Conservation (phyloP, 306 rosid species). For the Ormosia emarginata region DNA sequence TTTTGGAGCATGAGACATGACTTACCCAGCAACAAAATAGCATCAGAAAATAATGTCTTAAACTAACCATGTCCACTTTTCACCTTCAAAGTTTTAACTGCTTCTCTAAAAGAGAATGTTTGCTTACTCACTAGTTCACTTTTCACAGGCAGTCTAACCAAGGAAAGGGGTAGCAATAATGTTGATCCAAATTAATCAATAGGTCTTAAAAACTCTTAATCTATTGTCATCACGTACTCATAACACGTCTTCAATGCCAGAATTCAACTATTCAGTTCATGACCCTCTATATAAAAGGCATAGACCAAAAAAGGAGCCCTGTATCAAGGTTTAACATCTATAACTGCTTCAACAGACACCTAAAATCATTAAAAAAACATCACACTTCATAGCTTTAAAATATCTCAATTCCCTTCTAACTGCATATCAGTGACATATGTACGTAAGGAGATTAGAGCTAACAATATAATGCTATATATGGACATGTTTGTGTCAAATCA, state of each 20-base stretch:
- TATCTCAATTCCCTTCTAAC: neutral
- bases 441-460: neutral
- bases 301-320: neutral
- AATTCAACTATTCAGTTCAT: constrained; percentile 1
- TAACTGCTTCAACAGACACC: neutral
- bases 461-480: neutral
- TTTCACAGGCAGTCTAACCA: neutral
- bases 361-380: neutral
- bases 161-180: neutral
- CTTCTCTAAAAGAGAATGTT: neutral
- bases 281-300: neutral
- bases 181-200: neutral
- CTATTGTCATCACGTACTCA: constrained; percentile 7
- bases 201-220: neutral
- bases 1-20: neutral
- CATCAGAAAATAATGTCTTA: constrained; percentile 10
- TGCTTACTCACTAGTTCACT: neutral
- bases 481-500: neutral
- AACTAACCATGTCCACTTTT: constrained; percentile 1
- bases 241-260: neutral
- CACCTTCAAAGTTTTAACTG: constrained; percentile 3
- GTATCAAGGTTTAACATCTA: neutral
- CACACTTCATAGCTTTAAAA: neutral
- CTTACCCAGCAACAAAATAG: neutral
- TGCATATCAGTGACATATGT: neutral